phyloP scores from a whole-genome alignment of 768 basidiomycete genomes.

The Leucocoprinus sp. region DNA sequence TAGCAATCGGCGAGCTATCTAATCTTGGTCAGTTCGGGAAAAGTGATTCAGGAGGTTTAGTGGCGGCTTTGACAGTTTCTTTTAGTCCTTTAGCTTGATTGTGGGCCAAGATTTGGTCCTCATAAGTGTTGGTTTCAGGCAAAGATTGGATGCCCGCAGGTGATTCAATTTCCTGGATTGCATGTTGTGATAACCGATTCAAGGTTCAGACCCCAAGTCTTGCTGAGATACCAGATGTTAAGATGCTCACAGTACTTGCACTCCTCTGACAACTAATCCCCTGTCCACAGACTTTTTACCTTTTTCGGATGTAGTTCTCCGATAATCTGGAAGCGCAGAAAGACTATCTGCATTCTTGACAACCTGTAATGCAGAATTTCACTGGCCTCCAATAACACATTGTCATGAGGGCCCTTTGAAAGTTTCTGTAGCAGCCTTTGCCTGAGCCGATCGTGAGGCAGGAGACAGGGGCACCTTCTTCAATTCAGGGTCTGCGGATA shows the following conservation, averaged over 20 bases:
- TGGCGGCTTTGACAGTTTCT: not conserved
- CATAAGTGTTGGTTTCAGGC: not conserved
- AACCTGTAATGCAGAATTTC: not conserved
- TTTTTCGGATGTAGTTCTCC: not conserved
- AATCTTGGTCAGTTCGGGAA: not conserved
- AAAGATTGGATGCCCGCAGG: not conserved
- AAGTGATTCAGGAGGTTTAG: not conserved
- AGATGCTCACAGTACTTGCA: constrained; percentile 2
- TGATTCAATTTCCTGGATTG: constrained; percentile 10
- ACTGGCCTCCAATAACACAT: not conserved
- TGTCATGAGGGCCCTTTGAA: not conserved
- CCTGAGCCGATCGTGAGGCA: not conserved
- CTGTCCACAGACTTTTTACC: not conserved
- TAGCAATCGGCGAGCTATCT: not conserved
- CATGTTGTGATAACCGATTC: not conserved
- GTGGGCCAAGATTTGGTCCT: not conserved
- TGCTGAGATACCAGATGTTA: constrained; percentile 2
- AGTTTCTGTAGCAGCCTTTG: not conserved
- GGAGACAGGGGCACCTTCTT: not conserved
- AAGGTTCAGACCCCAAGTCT: constrained; percentile 5
- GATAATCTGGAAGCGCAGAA: not conserved
- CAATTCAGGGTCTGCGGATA: not conserved
- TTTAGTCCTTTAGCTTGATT: constrained; percentile 2
- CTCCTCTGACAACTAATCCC: constrained; percentile 3
- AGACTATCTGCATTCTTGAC: not conserved